Conservation (phyloP, 352 stramenopile species). For the Pythium aphanidermatum region DNA sequence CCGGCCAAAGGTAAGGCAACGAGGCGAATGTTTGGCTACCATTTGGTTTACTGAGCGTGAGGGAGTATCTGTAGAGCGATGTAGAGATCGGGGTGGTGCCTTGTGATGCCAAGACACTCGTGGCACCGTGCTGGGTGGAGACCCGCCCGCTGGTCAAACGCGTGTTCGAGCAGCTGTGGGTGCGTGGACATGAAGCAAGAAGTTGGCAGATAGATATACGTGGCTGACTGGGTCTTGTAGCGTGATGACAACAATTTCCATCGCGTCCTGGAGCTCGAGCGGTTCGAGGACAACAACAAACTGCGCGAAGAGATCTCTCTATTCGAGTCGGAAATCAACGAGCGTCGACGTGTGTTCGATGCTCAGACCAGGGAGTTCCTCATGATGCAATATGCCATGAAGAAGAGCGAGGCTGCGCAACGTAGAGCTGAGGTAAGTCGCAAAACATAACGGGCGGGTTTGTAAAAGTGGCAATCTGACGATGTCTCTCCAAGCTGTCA, state of each 20-base stretch:
- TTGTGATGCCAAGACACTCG: constrained; percentile 36
- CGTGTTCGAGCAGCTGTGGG: constrained; percentile 64
- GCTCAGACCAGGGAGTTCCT: constrained; percentile 38
- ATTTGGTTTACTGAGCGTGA: background rate
- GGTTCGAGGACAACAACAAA: constrained; percentile 47
- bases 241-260: constrained; percentile 50
- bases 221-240: constrained; percentile 19
- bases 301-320: constrained; percentile 48
- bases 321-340: constrained; percentile 52
- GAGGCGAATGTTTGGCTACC: background rate
- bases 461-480: no score
- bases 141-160: constrained; percentile 45
- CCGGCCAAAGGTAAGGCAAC: constrained; percentile 45
- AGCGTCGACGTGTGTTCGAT: constrained; percentile 26
- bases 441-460: no score
- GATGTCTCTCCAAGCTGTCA: no score
- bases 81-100: constrained; percentile 71
- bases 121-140: constrained; percentile 65
- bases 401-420: constrained; percentile 34
- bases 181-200: no score
- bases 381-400: constrained; percentile 40
- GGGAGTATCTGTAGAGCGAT: constrained; percentile 22
- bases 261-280: constrained; percentile 57
- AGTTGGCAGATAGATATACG: background rate
- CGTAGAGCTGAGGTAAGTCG: constrained; percentile 51